These are phyloP conservation scores for Salix caprea DNA, from an alignment of 345 rosid species.

Conservation along the genomic window DNA sequence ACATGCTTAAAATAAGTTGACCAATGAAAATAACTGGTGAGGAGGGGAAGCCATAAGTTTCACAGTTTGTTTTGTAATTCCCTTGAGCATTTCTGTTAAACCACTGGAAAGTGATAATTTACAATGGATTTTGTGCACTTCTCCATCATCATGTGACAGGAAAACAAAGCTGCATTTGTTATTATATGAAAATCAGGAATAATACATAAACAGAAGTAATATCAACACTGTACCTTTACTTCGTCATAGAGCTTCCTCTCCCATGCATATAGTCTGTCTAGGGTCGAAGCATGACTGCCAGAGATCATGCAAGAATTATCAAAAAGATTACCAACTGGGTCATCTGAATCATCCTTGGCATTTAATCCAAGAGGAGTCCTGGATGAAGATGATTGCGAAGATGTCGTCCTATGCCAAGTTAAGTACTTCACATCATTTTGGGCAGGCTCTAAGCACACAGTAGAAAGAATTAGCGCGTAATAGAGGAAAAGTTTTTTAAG, in stretches of 20 bases:
- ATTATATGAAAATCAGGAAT: not conserved
- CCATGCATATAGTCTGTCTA: slow-evolving; percentile 94
- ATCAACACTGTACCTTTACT: slow-evolving; percentile 58
- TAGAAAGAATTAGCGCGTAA: slow-evolving; percentile 21
- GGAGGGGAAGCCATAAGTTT: too few relatives aligned
- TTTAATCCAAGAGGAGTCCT: slow-evolving; percentile 62
- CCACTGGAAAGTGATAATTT: not conserved
- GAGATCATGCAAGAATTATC: slow-evolving; percentile 77
- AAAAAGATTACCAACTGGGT: slow-evolving; percentile 51
- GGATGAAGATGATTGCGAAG: slow-evolving; percentile 76
- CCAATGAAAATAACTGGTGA: too few relatives aligned
- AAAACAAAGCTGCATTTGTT: not conserved
- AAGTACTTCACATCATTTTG: slow-evolving; percentile 60
- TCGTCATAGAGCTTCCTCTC: slow-evolving; percentile 96
- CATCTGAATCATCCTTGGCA: slow-evolving; percentile 57
- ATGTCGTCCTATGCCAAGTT: slow-evolving; percentile 91
- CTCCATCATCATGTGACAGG: not conserved
- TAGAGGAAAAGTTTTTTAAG: not conserved
- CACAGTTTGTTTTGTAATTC: too few relatives aligned
- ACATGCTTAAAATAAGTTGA: too few relatives aligned
- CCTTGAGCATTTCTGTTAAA: not conserved
- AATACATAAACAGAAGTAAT: not conserved
- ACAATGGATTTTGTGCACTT: not conserved
- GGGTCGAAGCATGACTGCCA: slow-evolving; percentile 91
- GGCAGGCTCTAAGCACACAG: slow-evolving; percentile 55